Evolutionary conservation across 2,329 filamentous ascomycete genomes (phyloP).

Genomic region (Botrytis squamosa): DNA sequence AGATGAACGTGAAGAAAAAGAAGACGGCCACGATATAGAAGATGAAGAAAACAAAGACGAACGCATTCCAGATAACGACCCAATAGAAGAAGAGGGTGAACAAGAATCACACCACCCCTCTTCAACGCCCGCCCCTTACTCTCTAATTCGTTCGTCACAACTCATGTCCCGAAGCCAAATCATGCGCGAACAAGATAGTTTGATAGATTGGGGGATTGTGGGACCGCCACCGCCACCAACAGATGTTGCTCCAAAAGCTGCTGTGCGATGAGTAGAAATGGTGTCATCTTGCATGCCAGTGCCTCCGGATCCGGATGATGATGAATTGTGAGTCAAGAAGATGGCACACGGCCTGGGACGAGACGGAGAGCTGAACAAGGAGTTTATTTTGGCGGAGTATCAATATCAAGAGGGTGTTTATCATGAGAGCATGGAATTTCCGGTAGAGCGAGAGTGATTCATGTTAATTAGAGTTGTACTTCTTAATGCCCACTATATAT

Average conservation of each 20-base stretch:
- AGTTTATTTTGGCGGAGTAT: neutral
- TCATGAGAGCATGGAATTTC: neutral
- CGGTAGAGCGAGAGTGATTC: neutral
- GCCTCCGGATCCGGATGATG: neutral
- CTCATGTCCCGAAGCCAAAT: constrained; percentile 14
- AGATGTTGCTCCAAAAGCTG: too few relatives aligned
- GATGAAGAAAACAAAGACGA: neutral
- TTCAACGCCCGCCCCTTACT: constrained; percentile 9
- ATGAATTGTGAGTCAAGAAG: neutral
- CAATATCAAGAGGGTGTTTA: neutral
- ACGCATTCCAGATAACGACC: neutral
- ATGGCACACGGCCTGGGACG: neutral
- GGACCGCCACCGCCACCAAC: constrained; percentile 2
- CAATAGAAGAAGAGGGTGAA: neutral
- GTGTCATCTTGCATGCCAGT: too few relatives aligned
- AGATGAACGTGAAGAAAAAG: neutral
- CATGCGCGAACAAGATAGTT: constrained; percentile 19
- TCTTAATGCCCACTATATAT: neutral
- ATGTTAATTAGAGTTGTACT: neutral
- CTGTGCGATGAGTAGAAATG: too few relatives aligned
- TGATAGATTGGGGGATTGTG: constrained; percentile 12
- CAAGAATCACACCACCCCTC: neutral
- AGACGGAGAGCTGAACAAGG: neutral
- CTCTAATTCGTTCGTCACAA: constrained; percentile 10
- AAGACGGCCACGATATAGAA: neutral